A percentile compares a stretch with the other conserved stretches of the same genome.
Conservation (phyloP, 225 moss, liverwort and hornwort genomes). For the Thuidium tamariscinum region DNA sequence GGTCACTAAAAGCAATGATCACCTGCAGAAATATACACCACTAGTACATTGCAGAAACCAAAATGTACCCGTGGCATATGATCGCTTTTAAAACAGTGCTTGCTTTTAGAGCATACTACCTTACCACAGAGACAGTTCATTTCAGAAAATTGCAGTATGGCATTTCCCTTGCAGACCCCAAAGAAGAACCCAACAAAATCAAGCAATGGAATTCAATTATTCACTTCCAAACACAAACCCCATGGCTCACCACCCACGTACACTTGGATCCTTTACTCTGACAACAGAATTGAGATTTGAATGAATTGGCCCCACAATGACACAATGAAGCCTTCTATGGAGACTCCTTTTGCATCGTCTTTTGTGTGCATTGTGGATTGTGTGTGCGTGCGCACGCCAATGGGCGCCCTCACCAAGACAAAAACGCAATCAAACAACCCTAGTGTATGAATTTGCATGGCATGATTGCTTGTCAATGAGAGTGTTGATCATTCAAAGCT, state of each 20-base stretch:
- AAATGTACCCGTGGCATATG: too few species aligned
- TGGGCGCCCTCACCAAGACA: background rate
- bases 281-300: background rate
- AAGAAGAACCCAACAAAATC: background rate
- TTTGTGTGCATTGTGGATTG: too few species aligned
- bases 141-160: background rate
- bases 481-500: background rate
- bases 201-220: background rate
- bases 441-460: background rate
- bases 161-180: background rate
- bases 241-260: background rate
- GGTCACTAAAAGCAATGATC: too few species aligned
- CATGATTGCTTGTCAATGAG: background rate
- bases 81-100: too few species aligned
- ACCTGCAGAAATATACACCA: too few species aligned
- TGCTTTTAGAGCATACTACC: too few species aligned
- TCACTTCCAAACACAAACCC: background rate
- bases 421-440: background rate
- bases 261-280: background rate
- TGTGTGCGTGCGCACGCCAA: background rate
- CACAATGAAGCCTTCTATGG: background rate
- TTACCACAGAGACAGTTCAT: too few species aligned
- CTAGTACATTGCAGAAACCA: too few species aligned
- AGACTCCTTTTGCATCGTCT: background rate
- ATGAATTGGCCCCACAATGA: background rate